Base-by-base conservation (phyloP, 1,139 yeast genomes). In the Yamadazyma trypodendri region DNA sequence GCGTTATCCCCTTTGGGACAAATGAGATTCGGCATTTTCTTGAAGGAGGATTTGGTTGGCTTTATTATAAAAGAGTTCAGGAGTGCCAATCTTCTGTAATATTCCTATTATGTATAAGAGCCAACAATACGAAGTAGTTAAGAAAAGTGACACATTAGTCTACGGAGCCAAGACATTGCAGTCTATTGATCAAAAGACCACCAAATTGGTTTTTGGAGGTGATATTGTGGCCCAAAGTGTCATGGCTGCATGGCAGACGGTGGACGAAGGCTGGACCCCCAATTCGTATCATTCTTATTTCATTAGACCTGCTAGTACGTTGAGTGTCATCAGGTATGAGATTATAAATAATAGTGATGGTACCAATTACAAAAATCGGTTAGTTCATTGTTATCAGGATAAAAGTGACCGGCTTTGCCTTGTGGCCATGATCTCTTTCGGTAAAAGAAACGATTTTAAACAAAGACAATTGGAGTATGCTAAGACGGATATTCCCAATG, bases 211-310 rank as follows among this genome's bases (percentile, higher is more conserved):
- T 32, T 56, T 57, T 42, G 75, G 75, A 3, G 76, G 75, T 0
- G 62, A 61, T 38, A 47, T 69, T 15, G 64, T 63, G 15, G 74
- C 65, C n/a, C 75, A 69, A 45, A 65, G 70, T 18, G 40, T 70
- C 11, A 43, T 65, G 28, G 74, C 61, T 14, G 74, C 71, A 4
- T 55, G 68, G 45, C 54, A 54, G 38, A 53, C 63, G 6, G 51
- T 46, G 2, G 47, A 39, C 20, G 65, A 60, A 0, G 51, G 43
- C 2, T 48, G 52, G 52, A 40, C 39, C 6, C 70, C 73, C 4
- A 68, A 69, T 46, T 65, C 73, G 10, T 54, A 66, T 31, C 75
- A 69, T 46, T 51, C 62, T 24, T 68, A 67, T 49, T 69, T 68
- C 42, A 55, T 69, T 35, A 64, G 65, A 39, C 71, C 74, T 5